Base-by-base conservation (phyloP, 1,139 yeast genomes). In the Candida tunisiensis region DNA sequence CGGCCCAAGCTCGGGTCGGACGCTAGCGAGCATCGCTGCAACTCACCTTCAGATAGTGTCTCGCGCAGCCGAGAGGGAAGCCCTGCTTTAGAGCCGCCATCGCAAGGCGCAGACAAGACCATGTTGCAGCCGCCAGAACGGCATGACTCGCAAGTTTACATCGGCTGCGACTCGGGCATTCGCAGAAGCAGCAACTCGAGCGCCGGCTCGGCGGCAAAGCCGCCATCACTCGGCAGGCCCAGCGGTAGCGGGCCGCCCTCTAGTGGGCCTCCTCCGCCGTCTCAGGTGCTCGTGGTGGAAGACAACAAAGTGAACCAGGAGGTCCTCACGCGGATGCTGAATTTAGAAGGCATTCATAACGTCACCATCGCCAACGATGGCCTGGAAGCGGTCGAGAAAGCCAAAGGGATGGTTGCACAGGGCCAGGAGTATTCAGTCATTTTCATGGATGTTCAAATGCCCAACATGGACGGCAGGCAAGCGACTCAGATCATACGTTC, bases 391-490 rank as follows among this genome's bases (percentile, higher is more conserved):
- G 70, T 80, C 21, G 72, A 71, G 15, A 57, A 62, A 28, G 73
- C 77, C 6, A 55, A 61, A 16, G 3, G 12, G 15, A 28, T 34
- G 15, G 68, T 69, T 14, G 55, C 62, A 25, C 66, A 70, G 5
- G 55, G 60, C 36, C 58, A 58, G 24, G 26, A 56, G 49, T 80
- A 60, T 46, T 88, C 80, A 42, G 55, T 85, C 29, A 69, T 85
- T 5, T 78, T 85, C 46, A 85, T 85, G 96, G 98, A 85, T 53
- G 88, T 85, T 23, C 96, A 85, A 51, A 85, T 85, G 96, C 96
- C 96, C 3, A 74, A 72, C 41, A 63, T 83, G 38, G 96, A 85
- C 48, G 98, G 98, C 3, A 57, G 80, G 20, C 59, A 70, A 21
- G 93, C 95, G 1, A 82, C 95, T 0, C 65, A 58, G 34, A 60